Percentiles rank a stretch among this genome's conserved stretches.
Evolutionary conservation across 257 asterid species (phyloP).

Genomic region (Solanum pennellii): DNA sequence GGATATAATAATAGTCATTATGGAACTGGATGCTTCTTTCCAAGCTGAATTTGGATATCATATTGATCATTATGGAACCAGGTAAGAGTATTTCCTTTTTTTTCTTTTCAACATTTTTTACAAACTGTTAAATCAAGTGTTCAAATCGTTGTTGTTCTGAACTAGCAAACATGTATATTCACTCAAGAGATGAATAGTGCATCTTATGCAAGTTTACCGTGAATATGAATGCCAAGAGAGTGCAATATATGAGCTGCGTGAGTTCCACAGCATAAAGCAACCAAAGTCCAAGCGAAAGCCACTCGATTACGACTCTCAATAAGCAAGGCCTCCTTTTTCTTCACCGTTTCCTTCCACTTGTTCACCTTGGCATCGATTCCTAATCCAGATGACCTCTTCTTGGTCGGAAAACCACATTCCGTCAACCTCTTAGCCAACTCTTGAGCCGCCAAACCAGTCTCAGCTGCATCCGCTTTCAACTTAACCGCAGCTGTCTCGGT

Average conservation of each 20-base stretch:
- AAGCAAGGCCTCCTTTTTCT: constrained; percentile 72
- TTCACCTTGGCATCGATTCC: constrained; percentile 81
- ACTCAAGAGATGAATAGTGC: background rate
- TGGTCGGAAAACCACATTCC: constrained; percentile 78
- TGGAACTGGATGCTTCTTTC: background rate
- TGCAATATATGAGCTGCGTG: constrained; percentile 85
- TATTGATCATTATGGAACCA: background rate
- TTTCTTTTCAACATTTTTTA: background rate
- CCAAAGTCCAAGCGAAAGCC: constrained; percentile 91
- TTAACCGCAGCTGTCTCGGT: constrained; percentile 93
- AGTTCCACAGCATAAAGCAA: constrained; percentile 87
- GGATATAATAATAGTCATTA: background rate
- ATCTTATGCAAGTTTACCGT: constrained; percentile 33
- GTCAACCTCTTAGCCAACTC: constrained; percentile 63
- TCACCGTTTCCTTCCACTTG: constrained; percentile 81
- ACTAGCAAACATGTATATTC: background rate
- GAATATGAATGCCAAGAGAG: constrained; percentile 80
- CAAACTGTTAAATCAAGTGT: background rate
- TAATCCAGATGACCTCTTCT: constrained; percentile 60
- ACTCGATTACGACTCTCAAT: constrained; percentile 65
- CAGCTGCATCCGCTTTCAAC: constrained; percentile 25
- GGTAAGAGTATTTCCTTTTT: background rate
- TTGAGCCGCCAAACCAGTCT: constrained; percentile 18
- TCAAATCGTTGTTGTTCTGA: background rate
- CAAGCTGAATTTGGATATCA: background rate